Base-by-base conservation (phyloP, 495 filamentous ascomycete species). In the Penicillium cinerascens region DNA sequence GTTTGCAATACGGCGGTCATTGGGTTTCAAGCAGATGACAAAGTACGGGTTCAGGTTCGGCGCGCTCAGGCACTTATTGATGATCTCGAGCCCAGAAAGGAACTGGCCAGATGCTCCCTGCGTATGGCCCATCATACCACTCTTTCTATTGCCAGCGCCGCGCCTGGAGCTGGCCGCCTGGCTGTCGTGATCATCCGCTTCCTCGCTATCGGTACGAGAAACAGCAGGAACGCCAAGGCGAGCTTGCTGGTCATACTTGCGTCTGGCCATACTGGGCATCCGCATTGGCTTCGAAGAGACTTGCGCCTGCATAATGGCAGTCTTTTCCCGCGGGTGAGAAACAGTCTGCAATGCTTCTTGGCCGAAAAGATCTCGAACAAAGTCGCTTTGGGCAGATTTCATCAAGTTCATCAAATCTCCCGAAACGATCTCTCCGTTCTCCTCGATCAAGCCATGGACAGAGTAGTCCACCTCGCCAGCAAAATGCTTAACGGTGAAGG, bases 381-480 rank as follows among this genome's bases (percentile, higher is more conserved):
- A 97, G 50, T 88, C 80, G 67, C 87, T 96, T 60, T 85, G 89
- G 49, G 88, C 92, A 13, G 85, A 82, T 58, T 85, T 87, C 76
- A 98, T 88, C 52, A 98, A 76, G 69, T 96, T 97, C 87, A 98
- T 90, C 53, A 98, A 71, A 65, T 98, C 93, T 21, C 90, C 92
- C 16, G 92, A 95, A 56, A 98, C 91, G 42, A 96, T 83, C 66
- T 98, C 93, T 44, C 91, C 91, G 53, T 97, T 97, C 68, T 95
- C 91, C 68, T 98, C 93, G 8, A 96, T 74, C 26, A 98, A 73
- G 15, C 89, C 90, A 54, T 82, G 82, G 53, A 89, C 80, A 25
- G 89, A 83, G 61, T 98, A 98, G 49, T 98, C 93, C n/a, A 97
- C 87, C 66, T 97, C 92, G 22, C 92, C 93, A 41, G 92, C 92